Evolutionary conservation across 2,329 filamentous ascomycete species (phyloP).

Genomic region (Huntiella omanensis): DNA sequence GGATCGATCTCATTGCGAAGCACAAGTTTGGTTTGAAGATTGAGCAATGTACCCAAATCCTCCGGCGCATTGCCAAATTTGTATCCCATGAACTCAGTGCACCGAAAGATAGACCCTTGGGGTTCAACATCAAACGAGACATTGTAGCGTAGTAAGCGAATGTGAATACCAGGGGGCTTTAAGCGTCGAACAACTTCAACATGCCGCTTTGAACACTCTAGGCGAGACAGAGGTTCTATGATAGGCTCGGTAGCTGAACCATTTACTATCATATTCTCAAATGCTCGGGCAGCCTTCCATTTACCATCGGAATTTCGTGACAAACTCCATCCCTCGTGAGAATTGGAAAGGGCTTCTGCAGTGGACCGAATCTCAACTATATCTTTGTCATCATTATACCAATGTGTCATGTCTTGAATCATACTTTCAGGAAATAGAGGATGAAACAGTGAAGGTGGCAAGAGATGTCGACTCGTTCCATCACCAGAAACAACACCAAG

Average conservation of each 20-base stretch:
- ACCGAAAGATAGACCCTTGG: constrained; percentile 18
- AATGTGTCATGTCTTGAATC: constrained; percentile 25
- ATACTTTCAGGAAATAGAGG: constrained; percentile 20
- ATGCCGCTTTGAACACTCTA: background rate
- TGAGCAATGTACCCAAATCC: background rate
- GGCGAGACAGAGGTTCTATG: background rate
- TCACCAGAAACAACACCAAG: constrained; percentile 15
- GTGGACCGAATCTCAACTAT: constrained; percentile 17
- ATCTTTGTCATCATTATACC: constrained; percentile 20
- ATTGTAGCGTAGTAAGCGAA: constrained; percentile 27
- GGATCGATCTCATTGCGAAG: constrained; percentile 16
- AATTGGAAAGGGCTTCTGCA: too few species aligned
- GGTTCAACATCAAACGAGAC: constrained; percentile 25
- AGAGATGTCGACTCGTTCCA: constrained; percentile 14
- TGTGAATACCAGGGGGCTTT: constrained; percentile 15
- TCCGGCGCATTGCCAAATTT: background rate
- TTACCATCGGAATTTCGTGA: constrained; percentile 13
- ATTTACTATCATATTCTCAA: too few species aligned
- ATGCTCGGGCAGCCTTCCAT: too few species aligned
- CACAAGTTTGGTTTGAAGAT: constrained; percentile 23
- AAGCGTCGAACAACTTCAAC: background rate
- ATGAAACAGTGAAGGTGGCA: constrained; percentile 18
- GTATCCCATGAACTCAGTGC: constrained; percentile 26
- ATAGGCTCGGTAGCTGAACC: background rate
- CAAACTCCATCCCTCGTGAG: too few species aligned